Conservation (phyloP, 306 rosid genomes). For the Crotalaria pallida region DNA sequence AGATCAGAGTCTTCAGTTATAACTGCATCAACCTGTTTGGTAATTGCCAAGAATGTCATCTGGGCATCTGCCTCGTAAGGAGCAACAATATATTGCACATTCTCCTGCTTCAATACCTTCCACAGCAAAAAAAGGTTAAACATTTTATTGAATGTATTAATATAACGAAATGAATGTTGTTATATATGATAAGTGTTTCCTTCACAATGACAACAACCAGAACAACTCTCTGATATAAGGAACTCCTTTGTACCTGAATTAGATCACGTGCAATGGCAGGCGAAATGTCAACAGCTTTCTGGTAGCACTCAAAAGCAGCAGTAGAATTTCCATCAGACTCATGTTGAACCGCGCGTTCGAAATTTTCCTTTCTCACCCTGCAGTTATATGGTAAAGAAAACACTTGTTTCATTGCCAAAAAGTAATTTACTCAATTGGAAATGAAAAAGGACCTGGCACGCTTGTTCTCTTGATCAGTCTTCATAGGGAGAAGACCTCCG, state of each 20-base stretch:
- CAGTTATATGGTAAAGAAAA: slow-evolving; percentile 18
- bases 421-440: too few species aligned
- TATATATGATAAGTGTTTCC: neutral
- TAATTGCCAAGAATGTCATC: slow-evolving; percentile 84
- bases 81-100: slow-evolving; percentile 71
- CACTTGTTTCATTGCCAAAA: neutral
- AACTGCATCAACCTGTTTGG: slow-evolving; percentile 75
- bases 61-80: slow-evolving; percentile 99
- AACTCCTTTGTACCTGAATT: slow-evolving; percentile 57
- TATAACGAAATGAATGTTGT: neutral
- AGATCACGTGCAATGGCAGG: slow-evolving; percentile 66
- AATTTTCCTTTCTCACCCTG: slow-evolving; percentile 80
- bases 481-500: slow-evolving; percentile 95
- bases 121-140: slow-evolving; percentile 11
- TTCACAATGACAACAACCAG: slow-evolving; percentile 1
- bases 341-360: slow-evolving; percentile 75
- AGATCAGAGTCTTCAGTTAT: slow-evolving; percentile 96
- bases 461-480: slow-evolving; percentile 85
- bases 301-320: slow-evolving; percentile 92
- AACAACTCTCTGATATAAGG: neutral
- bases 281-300: slow-evolving; percentile 94
- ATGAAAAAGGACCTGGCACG: slow-evolving; percentile 59
- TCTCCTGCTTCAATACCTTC: slow-evolving; percentile 83
- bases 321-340: slow-evolving; percentile 72
- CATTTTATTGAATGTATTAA: neutral